These are phyloP conservation scores for Vaccinium darrowii DNA, from an alignment of 148 eudicot genomes.

Conservation along the genomic window DNA sequence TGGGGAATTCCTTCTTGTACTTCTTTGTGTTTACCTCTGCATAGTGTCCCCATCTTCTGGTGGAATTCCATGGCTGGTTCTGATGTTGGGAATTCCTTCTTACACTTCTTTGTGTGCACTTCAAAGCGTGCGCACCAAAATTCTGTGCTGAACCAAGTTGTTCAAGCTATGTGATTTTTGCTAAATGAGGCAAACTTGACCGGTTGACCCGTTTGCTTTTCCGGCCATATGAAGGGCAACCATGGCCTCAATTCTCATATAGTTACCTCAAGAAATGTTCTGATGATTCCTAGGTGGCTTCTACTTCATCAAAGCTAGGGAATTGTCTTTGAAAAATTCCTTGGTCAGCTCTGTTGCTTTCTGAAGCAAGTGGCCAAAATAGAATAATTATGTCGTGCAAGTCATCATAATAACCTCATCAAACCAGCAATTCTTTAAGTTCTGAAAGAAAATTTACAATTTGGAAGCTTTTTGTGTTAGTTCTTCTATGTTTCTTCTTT, in stretches of 20 bases:
- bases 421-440: not conserved
- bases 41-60: not conserved
- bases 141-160: conserved; percentile 3
- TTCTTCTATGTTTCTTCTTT: not conserved
- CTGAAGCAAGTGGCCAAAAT: not conserved
- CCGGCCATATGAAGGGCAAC: not conserved
- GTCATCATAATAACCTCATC: not conserved
- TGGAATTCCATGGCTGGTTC: not conserved
- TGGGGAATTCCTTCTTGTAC: not conserved
- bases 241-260: not conserved
- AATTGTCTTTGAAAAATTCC: not conserved
- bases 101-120: not conserved
- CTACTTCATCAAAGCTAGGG: not conserved
- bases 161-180: not conserved
- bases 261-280: conserved; percentile 5
- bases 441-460: not conserved
- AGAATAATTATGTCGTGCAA: not conserved
- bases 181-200: not conserved
- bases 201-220: too few relatives aligned
- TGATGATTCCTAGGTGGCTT: not conserved
- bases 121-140: not conserved
- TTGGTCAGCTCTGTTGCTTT: not conserved
- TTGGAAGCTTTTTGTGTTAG: not conserved
- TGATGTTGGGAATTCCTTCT: not conserved
- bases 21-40: not conserved